Evolutionary conservation across 192 early-diverging fungal species (phyloP).

Genomic region (Thamnidium elegans): DNA sequence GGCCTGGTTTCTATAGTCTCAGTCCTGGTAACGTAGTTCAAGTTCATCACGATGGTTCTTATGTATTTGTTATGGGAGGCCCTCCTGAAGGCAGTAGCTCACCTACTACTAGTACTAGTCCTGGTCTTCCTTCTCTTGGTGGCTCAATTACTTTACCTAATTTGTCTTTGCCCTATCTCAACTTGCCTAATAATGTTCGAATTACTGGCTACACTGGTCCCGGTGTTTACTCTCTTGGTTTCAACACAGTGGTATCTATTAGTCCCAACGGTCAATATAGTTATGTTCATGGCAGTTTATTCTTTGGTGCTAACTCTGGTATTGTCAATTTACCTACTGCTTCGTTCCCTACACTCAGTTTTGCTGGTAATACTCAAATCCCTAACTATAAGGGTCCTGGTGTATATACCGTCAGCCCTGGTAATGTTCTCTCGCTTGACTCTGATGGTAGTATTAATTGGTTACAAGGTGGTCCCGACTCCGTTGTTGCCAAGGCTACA

Average conservation of each 20-base stretch:
- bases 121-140: background rate
- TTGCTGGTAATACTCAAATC: background rate
- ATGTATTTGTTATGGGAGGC: background rate
- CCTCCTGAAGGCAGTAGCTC: background rate
- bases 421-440: background rate
- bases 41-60: background rate
- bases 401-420: background rate
- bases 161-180: background rate
- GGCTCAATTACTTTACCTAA: background rate
- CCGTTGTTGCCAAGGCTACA: background rate
- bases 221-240: background rate
- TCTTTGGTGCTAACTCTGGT: background rate
- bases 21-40: background rate
- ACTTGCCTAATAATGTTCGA: background rate
- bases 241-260: background rate
- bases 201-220: background rate
- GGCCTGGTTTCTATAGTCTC: background rate
- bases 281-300: background rate
- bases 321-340: background rate
- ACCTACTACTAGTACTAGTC: too few relatives aligned
- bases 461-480: background rate
- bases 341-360: background rate
- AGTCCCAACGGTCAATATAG: background rate
- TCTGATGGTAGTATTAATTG: background rate
- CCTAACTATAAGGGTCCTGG: conserved; percentile 1